Conservation (phyloP, 139 green algal species). For the Chlamydomonas sp. region DNA sequence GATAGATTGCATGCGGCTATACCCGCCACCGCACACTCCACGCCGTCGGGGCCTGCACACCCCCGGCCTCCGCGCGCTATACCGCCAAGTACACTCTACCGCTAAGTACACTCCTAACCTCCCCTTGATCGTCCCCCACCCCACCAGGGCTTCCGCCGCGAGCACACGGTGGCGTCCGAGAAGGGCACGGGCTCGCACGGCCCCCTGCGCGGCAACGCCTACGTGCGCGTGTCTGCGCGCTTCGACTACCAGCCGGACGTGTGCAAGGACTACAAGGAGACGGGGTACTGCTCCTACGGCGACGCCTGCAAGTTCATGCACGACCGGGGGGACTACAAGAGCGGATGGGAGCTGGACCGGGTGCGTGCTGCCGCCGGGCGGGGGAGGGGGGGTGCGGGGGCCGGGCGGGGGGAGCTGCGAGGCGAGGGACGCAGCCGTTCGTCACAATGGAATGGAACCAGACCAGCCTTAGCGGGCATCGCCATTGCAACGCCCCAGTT, state of each 20-base stretch:
- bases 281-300: conserved; percentile 95
- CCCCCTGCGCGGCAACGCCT: conserved; percentile 82
- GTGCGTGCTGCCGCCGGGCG: conserved; percentile 44
- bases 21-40: too few relatives aligned
- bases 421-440: too few relatives aligned
- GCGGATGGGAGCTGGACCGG: conserved; percentile 89
- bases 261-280: conserved; percentile 99
- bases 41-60: too few relatives aligned
- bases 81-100: too few relatives aligned
- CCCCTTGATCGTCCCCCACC: background rate
- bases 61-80: too few relatives aligned
- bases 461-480: too few relatives aligned
- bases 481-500: too few relatives aligned
- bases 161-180: conserved; percentile 71
- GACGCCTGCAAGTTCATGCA: conserved; percentile 99
- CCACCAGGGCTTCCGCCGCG: conserved; percentile 65
- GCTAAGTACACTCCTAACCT: background rate
- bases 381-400: too few relatives aligned
- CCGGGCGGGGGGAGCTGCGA: too few relatives aligned
- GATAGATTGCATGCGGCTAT: too few relatives aligned
- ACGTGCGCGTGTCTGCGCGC: conserved; percentile 54
- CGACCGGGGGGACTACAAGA: conserved; percentile 99
- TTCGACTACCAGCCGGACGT: conserved; percentile 99
- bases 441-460: too few relatives aligned
- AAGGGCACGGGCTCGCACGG: conserved; percentile 85